Conservation (phyloP, 768 basidiomycete genomes). For the Agaricus subrufescens region DNA sequence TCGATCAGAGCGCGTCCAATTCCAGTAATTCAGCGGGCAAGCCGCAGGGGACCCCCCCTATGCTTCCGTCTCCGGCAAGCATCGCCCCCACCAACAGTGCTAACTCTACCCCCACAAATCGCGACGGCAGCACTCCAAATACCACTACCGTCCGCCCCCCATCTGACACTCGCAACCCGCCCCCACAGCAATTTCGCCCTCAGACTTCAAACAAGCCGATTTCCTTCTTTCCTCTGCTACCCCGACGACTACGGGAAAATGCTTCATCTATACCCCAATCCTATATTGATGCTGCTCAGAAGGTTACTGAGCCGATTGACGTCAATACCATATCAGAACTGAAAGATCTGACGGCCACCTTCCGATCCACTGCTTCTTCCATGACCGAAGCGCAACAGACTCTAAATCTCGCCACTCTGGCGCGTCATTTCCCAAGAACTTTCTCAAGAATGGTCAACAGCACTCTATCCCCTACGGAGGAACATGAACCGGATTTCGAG, state of each 20-base stretch:
- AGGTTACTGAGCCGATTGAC: conserved; percentile 39
- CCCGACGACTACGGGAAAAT: conserved; percentile 29
- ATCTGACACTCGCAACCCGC: conserved; percentile 24
- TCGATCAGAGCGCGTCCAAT: conserved; percentile 22
- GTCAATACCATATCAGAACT: conserved; percentile 36
- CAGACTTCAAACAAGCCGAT: conserved; percentile 20
- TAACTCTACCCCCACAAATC: conserved; percentile 71
- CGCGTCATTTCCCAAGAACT: conserved; percentile 70
- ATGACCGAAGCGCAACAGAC: conserved; percentile 46
- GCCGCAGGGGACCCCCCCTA: conserved; percentile 52
- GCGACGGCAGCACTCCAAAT: conserved; percentile 52
- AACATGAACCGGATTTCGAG: conserved; percentile 78
- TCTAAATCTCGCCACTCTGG: conserved; percentile 63
- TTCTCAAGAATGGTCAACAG: conserved; percentile 70
- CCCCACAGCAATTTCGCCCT: conserved; percentile 25
- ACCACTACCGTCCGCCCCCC: conserved; percentile 26
- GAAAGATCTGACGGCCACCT: conserved; percentile 36
- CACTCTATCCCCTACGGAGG: conserved; percentile 57
- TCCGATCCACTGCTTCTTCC: conserved; percentile 38
- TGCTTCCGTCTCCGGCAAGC: conserved; percentile 78
- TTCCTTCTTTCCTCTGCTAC: conserved; percentile 32
- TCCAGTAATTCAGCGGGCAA: conserved; percentile 29
- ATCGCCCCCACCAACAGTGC: conserved; percentile 64
- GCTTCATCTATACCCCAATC: conserved; percentile 36
- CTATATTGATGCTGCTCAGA: conserved; percentile 38